Evolutionary conservation across 148 eudicot genomes (phyloP).

Genomic region (Diospyros kaki): DNA sequence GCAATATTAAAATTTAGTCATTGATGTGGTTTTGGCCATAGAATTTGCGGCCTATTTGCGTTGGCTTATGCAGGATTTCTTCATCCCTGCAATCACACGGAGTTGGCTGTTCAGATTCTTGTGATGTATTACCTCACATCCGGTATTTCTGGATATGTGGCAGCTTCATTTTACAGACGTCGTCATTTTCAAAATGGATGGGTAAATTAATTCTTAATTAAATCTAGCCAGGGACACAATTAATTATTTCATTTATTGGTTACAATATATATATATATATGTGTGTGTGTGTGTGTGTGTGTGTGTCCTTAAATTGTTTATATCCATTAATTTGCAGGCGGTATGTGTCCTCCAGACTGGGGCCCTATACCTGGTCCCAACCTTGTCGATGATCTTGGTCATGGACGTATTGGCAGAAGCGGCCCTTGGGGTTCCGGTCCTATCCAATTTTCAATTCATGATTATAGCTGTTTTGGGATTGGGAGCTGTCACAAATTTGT

Average conservation of each 20-base stretch:
- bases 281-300: too few species aligned
- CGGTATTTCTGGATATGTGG: neutral
- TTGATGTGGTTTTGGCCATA: neutral
- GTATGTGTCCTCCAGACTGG: conserved; percentile 1
- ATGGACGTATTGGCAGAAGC: neutral
- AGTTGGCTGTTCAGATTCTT: neutral
- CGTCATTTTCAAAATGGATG: neutral
- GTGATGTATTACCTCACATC: neutral
- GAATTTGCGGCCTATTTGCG: neutral
- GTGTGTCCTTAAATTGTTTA: too few species aligned
- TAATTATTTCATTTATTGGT: too few species aligned
- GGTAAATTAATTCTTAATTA: neutral
- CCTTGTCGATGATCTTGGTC: neutral
- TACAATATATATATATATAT: too few species aligned
- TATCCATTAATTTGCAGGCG: neutral
- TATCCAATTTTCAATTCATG: neutral
- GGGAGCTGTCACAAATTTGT: neutral
- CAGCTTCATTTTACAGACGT: neutral
- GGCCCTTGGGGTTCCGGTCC: neutral
- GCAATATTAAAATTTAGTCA: too few species aligned
- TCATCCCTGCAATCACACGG: neutral
- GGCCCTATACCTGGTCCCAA: neutral
- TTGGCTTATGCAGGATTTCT: neutral
- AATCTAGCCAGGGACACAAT: too few species aligned
- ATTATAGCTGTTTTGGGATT: too few species aligned